Conservation (phyloP, 192 early-diverging fungal genomes). For the Umbelopsis vinacea region DNA sequence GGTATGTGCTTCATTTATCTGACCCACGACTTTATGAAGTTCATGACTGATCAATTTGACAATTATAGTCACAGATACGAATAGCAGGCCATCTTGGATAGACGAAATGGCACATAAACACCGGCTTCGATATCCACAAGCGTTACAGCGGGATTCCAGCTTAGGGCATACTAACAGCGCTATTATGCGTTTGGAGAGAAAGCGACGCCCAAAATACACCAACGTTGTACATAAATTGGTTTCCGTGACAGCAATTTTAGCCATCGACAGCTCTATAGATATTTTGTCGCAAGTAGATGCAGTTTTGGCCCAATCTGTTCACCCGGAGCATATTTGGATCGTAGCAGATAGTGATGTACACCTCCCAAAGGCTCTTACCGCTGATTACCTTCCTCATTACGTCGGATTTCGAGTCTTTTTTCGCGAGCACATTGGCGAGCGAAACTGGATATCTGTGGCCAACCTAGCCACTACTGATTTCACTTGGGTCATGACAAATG, state of each 20-base stretch:
- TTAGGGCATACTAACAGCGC: neutral
- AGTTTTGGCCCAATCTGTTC: constrained; percentile 22
- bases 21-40: no score
- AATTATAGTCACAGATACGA: neutral
- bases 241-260: constrained; percentile 16
- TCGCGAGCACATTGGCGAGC: neutral
- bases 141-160: neutral
- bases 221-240: neutral
- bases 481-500: constrained; percentile 48
- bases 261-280: neutral
- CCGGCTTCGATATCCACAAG: constrained; percentile 14
- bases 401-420: neutral
- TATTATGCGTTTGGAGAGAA: neutral
- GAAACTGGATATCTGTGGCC: constrained; percentile 23
- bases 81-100: neutral
- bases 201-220: neutral
- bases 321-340: constrained; percentile 10
- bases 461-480: constrained; percentile 41
- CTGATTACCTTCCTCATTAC: neutral
- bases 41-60: no score
- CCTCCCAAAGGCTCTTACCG: constrained; percentile 5
- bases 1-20: neutral
- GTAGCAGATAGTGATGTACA: constrained; percentile 2
- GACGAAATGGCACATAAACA: constrained; percentile 1
- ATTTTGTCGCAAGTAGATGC: neutral